Percentiles rank a stretch among this genome's conserved stretches.
These are phyloP conservation scores for Gracilaria domingensis DNA, from an alignment of 23 red algal species.

Conservation along the genomic window DNA sequence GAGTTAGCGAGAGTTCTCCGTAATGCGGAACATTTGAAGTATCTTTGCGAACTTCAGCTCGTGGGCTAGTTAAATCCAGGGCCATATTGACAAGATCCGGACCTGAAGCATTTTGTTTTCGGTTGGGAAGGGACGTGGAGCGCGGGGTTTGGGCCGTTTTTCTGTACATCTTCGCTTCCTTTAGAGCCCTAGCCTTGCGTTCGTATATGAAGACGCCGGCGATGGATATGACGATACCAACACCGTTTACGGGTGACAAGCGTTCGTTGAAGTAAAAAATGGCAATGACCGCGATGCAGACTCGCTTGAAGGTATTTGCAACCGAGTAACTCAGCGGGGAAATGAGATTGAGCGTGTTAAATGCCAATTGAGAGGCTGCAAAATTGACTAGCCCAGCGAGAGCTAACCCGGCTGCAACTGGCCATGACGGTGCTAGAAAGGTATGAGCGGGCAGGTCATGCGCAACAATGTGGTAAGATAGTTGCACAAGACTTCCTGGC, in stretches of 20 bases:
- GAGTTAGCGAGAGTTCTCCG: slow-evolving; percentile 42
- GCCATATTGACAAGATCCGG: slow-evolving; percentile 56
- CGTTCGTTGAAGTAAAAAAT: slow-evolving; percentile 66
- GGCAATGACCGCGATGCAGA: slow-evolving; percentile 61
- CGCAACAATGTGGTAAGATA: slow-evolving; percentile 22
- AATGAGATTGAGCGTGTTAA: slow-evolving; percentile 70
- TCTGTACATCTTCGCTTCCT: slow-evolving; percentile 51
- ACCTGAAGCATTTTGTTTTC: slow-evolving; percentile 55
- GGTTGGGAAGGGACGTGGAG: slow-evolving; percentile 19
- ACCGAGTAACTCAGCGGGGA: slow-evolving; percentile 75
- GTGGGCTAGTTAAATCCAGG: slow-evolving; percentile 38
- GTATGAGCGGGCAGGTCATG: slow-evolving; percentile 22
- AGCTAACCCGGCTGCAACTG: slow-evolving; percentile 46
- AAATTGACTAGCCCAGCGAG: slow-evolving; percentile 77
- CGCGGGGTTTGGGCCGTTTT: slow-evolving; percentile 6
- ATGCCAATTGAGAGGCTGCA: slow-evolving; percentile 71
- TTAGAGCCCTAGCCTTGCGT: slow-evolving; percentile 45
- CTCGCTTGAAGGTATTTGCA: slow-evolving; percentile 80
- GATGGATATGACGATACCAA: slow-evolving; percentile 71
- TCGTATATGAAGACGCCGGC: slow-evolving; percentile 77
- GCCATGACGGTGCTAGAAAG: slow-evolving; percentile 39
- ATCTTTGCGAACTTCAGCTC: slow-evolving; percentile 50
- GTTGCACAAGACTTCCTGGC: slow-evolving; percentile 20
- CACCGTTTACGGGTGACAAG: slow-evolving; percentile 51
- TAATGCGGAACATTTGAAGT: slow-evolving; percentile 24